phyloP scores from a whole-genome alignment of 2,329 filamentous ascomycete species.

The Colletotrichum chrysophilum region DNA sequence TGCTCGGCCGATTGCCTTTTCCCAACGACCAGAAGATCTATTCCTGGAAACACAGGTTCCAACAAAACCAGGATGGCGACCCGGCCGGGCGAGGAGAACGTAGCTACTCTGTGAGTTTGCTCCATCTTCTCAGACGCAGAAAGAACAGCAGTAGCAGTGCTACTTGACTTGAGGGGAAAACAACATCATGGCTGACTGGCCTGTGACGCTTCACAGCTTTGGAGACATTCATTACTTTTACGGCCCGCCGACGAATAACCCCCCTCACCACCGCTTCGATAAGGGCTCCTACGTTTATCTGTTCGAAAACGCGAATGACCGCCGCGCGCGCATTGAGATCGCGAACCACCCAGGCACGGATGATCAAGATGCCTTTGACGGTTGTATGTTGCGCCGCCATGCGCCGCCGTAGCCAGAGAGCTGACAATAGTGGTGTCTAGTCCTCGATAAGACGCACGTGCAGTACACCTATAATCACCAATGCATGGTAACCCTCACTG shows the following conservation, averaged over 20 bases:
- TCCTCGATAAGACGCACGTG: constrained; percentile 68
- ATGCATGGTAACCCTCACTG: constrained; percentile 70
- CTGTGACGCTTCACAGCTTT: constrained; percentile 56
- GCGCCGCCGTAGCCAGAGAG: background rate
- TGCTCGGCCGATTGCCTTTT: background rate
- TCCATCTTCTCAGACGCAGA: background rate
- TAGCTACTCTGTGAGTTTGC: constrained; percentile 53
- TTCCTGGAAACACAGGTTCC: background rate
- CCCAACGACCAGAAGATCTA: background rate
- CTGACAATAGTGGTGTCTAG: constrained; percentile 45
- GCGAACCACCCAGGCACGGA: constrained; percentile 77
- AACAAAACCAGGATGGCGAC: constrained; percentile 44
- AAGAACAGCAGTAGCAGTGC: background rate
- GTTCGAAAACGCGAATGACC: constrained; percentile 73
- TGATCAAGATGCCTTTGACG: constrained; percentile 81
- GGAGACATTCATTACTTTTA: constrained; percentile 83
- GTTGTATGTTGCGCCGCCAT: constrained; percentile 53
- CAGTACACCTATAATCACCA: constrained; percentile 78
- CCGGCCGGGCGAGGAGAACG: constrained; percentile 54
- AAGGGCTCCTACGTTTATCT: constrained; percentile 82
- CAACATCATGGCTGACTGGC: constrained; percentile 27
- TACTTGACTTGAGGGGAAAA: background rate
- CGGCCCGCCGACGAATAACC: constrained; percentile 67
- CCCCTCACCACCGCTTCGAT: constrained; percentile 81
- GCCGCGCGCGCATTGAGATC: constrained; percentile 74